phyloP scores from a whole-genome alignment of 257 asterid genomes.

The Solanum piurae region DNA sequence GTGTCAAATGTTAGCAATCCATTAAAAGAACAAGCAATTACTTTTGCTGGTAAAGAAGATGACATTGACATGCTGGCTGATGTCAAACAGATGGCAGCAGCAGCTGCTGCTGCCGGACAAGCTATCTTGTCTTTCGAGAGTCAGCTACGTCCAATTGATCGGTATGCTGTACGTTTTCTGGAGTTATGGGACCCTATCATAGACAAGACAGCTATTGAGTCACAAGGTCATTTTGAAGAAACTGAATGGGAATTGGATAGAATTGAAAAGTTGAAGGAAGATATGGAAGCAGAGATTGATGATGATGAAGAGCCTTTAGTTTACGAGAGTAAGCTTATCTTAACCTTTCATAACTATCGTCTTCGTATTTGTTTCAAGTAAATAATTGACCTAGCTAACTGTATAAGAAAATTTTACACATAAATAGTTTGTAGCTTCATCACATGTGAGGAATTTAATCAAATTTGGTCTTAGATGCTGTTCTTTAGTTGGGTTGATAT shows the following conservation, averaged over 20 bases:
- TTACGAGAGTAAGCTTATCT: constrained; percentile 69
- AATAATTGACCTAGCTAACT: neutral
- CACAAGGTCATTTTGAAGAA: constrained; percentile 58
- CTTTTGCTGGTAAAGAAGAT: constrained; percentile 56
- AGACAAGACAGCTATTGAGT: constrained; percentile 56
- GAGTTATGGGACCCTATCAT: constrained; percentile 95
- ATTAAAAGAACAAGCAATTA: constrained; percentile 38
- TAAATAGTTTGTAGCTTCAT: neutral
- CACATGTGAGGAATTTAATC: neutral
- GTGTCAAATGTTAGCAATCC: constrained; percentile 22
- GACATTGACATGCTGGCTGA: constrained; percentile 91
- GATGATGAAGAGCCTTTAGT: constrained; percentile 97
- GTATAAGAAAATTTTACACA: neutral
- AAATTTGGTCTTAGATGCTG: neutral
- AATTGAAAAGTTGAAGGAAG: constrained; percentile 93
- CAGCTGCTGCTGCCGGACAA: constrained; percentile 95
- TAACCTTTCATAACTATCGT: neutral
- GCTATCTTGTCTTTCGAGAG: constrained; percentile 69
- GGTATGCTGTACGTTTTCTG: constrained; percentile 77
- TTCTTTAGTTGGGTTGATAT: neutral
- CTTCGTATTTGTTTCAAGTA: neutral
- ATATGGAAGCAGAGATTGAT: constrained; percentile 97
- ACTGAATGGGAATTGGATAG: constrained; percentile 96
- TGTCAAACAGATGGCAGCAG: constrained; percentile 98
- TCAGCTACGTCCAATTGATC: constrained; percentile 90